Percentiles rank a stretch among this genome's conserved stretches.
These are phyloP conservation scores for Diplotaxis tenuifolia DNA, from an alignment of 345 rosid species.

Conservation along the genomic window DNA sequence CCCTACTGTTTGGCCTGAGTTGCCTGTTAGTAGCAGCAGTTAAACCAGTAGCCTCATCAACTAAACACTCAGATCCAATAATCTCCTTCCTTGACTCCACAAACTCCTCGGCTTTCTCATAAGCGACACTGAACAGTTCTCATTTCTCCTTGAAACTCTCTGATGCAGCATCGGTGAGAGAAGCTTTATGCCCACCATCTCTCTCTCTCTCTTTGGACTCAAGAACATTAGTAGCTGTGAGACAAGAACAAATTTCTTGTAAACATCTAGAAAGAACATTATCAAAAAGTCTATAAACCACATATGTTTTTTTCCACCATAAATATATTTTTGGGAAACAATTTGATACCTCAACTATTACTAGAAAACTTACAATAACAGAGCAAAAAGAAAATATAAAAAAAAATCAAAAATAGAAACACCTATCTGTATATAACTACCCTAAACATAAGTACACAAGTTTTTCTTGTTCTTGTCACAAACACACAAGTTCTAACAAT, in stretches of 20 bases:
- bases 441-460: no score
- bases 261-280: background rate
- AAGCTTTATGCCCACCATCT: conserved; percentile 51
- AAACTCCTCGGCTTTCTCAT: conserved; percentile 93
- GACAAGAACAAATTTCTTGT: conserved; percentile 71
- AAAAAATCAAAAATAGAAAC: no score
- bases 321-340: no score
- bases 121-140: conserved; percentile 84
- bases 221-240: conserved; percentile 70
- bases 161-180: conserved; percentile 60
- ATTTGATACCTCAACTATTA: no score
- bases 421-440: no score
- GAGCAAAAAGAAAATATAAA: no score
- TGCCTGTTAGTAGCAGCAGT: conserved; percentile 44
- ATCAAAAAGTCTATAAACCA: no score
- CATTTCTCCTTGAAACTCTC: no score
- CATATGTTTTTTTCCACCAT: no score
- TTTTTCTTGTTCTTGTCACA: no score
- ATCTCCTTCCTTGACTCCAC: conserved; percentile 86
- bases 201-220: conserved; percentile 77
- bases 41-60: conserved; percentile 77
- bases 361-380: no score
- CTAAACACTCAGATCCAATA: conserved; percentile 81
- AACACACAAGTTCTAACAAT: no score
- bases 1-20: conserved; percentile 33